Conservation (phyloP, 768 basidiomycete genomes). For the Pleurotus eryngii region DNA sequence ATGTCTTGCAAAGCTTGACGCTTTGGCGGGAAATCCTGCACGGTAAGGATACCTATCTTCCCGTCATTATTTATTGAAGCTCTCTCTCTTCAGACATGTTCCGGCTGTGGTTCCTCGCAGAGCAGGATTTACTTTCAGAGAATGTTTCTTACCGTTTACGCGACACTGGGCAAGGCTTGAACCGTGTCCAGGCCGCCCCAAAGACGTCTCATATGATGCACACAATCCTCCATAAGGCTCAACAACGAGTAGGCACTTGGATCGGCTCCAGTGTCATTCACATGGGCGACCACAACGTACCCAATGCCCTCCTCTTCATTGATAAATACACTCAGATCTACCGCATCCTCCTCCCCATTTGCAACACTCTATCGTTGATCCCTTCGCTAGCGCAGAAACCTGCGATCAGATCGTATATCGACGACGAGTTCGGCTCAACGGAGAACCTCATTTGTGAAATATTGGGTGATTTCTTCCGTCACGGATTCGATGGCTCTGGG, state of each 20-base stretch:
- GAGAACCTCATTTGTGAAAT: conserved; percentile 72
- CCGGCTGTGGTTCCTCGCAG: conserved; percentile 78
- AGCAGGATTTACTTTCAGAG: conserved; percentile 79
- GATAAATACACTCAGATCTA: conserved; percentile 91
- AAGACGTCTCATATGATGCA: conserved; percentile 93
- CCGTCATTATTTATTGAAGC: conserved; percentile 1
- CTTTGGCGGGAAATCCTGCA: conserved; percentile 85
- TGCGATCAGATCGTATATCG: conserved; percentile 70
- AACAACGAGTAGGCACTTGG: conserved; percentile 78
- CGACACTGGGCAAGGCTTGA: conserved; percentile 89
- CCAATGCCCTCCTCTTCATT: conserved; percentile 84
- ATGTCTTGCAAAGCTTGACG: conserved; percentile 82
- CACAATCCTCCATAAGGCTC: conserved; percentile 78
- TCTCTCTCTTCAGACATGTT: conserved; percentile 66
- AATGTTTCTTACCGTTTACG: conserved; percentile 73
- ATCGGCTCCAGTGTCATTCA: conserved; percentile 85
- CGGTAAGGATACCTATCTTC: conserved; percentile 39
- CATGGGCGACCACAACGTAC: conserved; percentile 86
- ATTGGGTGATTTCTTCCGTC: conserved; percentile 80
- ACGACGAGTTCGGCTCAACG: conserved; percentile 75
- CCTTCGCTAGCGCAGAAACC: conserved; percentile 64
- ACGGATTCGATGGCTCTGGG: conserved; percentile 88
- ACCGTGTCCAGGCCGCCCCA: conserved; percentile 82
- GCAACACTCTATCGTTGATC: conserved; percentile 76
- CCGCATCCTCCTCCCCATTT: conserved; percentile 84